Evolutionary conservation across 2,329 filamentous ascomycete species (phyloP).

Genomic region (Ceratocystis colombiana): DNA sequence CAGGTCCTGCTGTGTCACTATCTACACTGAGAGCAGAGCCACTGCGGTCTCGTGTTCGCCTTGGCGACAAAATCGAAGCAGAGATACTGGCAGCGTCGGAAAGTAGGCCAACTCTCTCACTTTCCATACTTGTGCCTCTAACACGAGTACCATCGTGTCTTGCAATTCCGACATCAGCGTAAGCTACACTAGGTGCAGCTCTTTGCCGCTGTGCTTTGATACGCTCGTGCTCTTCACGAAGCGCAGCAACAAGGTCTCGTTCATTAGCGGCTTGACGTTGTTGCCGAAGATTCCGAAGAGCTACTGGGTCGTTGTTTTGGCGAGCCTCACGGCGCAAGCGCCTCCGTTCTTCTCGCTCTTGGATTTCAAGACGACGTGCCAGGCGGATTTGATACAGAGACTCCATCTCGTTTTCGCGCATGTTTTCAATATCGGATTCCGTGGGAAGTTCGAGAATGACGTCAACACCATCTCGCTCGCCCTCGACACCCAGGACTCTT

Average conservation of each 20-base stretch:
- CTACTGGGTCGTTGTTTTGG: conserved; percentile 55
- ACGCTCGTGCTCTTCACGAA: conserved; percentile 46
- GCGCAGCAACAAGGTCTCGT: conserved; percentile 48
- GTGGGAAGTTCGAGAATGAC: conserved; percentile 78
- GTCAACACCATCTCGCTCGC: conserved; percentile 85
- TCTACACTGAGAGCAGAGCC: conserved; percentile 48
- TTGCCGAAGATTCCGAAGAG: conserved; percentile 56
- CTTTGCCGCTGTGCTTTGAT: conserved; percentile 51
- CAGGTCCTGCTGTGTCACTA: conserved; percentile 35
- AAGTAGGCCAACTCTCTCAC: conserved; percentile 59
- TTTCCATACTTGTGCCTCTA: conserved; percentile 62
- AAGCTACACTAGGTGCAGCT: conserved; percentile 64
- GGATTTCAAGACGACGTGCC: conserved; percentile 62
- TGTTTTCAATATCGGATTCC: conserved; percentile 62
- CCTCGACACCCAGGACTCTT: conserved; percentile 74
- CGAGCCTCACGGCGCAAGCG: conserved; percentile 61
- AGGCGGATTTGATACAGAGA: conserved; percentile 79
- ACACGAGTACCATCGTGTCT: conserved; percentile 67
- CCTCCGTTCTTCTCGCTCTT: conserved; percentile 68
- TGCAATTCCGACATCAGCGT: conserved; percentile 65
- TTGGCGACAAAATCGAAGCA: conserved; percentile 30
- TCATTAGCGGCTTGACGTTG: conserved; percentile 41
- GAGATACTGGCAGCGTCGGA: conserved; percentile 60
- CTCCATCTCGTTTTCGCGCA: conserved; percentile 87
- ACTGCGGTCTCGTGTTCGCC: conserved; percentile 40